A percentile compares a stretch with the other conserved stretches of the same genome.
Conservation (phyloP, 2,329 filamentous ascomycete species). For the Phialophora tarda region DNA sequence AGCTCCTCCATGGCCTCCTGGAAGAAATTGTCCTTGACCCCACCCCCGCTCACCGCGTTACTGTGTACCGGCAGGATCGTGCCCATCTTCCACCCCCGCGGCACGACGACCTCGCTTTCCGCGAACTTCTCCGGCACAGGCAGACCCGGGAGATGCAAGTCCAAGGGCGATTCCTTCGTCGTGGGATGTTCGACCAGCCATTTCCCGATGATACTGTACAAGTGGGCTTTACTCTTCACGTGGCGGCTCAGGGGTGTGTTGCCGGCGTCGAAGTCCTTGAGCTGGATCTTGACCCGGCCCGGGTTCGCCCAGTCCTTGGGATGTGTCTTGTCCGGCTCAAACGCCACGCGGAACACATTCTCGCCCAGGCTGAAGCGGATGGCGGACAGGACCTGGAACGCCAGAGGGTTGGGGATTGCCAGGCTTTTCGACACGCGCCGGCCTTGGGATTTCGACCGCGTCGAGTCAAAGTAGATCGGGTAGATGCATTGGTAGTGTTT, state of each 20-base stretch:
- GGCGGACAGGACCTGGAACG: constrained; percentile 87
- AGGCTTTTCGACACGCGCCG: constrained; percentile 74
- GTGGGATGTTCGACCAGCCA: constrained; percentile 81
- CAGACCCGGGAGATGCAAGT: constrained; percentile 74
- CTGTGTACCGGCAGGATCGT: constrained; percentile 84
- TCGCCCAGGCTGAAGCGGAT: constrained; percentile 63
- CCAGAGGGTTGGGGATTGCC: constrained; percentile 83
- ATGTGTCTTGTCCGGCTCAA: constrained; percentile 90
- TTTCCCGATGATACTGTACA: constrained; percentile 78
- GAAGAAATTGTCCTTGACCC: constrained; percentile 90
- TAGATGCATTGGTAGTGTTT: constrained; percentile 88
- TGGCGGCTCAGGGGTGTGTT: constrained; percentile 56
- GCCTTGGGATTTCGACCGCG: constrained; percentile 74
- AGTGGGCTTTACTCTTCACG: constrained; percentile 80
- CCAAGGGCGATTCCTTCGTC: constrained; percentile 71
- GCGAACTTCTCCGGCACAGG: constrained; percentile 71
- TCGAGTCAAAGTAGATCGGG: constrained; percentile 87
- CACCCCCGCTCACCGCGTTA: constrained; percentile 87
- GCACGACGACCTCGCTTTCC: constrained; percentile 74
- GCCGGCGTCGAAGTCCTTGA: constrained; percentile 60
- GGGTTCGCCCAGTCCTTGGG: constrained; percentile 98
- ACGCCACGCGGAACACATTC: constrained; percentile 62
- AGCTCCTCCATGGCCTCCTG: constrained; percentile 98
- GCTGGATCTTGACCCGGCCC: constrained; percentile 79
- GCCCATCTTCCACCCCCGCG: constrained; percentile 89